phyloP scores from a whole-genome alignment of 805 yeast genomes.

The Nakazawaea ishiwadae region DNA sequence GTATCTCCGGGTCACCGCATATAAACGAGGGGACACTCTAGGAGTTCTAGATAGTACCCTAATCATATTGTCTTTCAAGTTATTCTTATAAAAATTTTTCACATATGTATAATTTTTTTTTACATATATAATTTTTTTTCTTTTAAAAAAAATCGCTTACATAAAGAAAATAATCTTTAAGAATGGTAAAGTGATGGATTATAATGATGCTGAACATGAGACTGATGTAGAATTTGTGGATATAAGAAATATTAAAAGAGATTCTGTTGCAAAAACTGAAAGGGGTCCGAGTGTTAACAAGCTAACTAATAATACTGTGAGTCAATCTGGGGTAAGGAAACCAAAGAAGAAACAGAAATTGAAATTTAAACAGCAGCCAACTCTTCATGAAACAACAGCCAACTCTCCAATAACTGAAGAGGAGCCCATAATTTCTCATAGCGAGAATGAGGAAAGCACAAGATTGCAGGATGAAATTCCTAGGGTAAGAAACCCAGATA shows the following conservation, averaged over 20 bases:
- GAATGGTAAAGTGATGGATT: not conserved
- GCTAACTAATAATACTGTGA: too few species aligned
- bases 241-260: conserved; percentile 3
- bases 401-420: not conserved
- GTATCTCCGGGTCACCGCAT: too few species aligned
- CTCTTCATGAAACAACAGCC: not conserved
- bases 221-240: not conserved
- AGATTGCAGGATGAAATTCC: not conserved
- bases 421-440: too few species aligned
- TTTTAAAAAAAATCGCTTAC: not conserved
- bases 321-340: too few species aligned
- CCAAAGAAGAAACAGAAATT: not conserved
- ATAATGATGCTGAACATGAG: not conserved
- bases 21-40: too few species aligned
- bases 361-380: not conserved
- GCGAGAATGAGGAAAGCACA: too few species aligned
- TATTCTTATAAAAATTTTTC: not conserved
- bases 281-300: too few species aligned
- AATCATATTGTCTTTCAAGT: not conserved
- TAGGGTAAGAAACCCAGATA: not conserved
- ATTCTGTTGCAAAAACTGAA: too few species aligned
- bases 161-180: not conserved
- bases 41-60: not conserved
- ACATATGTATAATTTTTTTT: not conserved
- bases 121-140: too few species aligned